Evolutionary conservation across 2,329 filamentous ascomycete genomes (phyloP).

Genomic region (Alternaria hordeiaustralica): DNA sequence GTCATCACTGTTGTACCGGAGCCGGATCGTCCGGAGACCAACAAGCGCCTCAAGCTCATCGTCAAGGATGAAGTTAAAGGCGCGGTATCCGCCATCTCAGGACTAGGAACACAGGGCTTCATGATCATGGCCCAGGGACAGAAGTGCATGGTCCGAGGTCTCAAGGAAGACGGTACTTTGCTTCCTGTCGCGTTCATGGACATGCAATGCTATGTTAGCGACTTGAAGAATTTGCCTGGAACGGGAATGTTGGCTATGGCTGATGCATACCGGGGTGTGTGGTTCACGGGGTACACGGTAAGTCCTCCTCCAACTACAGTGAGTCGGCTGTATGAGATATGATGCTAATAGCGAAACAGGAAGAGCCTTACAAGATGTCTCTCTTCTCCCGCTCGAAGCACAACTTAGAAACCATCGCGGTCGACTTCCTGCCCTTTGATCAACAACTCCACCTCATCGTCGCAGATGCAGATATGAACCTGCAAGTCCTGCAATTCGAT

Average conservation of each 20-base stretch:
- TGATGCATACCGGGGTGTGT: constrained; percentile 90
- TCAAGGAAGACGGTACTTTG: constrained; percentile 93
- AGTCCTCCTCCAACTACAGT: constrained; percentile 17
- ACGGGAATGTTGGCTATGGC: constrained; percentile 88
- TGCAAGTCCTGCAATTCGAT: constrained; percentile 92
- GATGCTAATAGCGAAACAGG: constrained; percentile 52
- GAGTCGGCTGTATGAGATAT: rapidly evolving
- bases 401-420: constrained; percentile 77
- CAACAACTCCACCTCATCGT: constrained; percentile 82
- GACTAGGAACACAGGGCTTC: constrained; percentile 85
- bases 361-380: constrained; percentile 95
- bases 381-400: constrained; percentile 87
- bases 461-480: constrained; percentile 81
- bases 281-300: constrained; percentile 91
- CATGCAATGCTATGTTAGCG: constrained; percentile 90
- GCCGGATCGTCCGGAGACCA: constrained; percentile 82
- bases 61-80: constrained; percentile 92
- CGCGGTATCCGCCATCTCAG: constrained; percentile 84
- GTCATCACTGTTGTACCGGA: constrained; percentile 91
- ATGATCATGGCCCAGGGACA: constrained; percentile 92
- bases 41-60: constrained; percentile 82
- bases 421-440: constrained; percentile 87
- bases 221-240: constrained; percentile 80
- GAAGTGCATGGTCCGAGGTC: constrained; percentile 94
- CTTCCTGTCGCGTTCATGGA: constrained; percentile 97